A percentile compares a stretch with the other conserved stretches of the same genome.
Evolutionary conservation across 306 rosid species (phyloP).

Genomic region (Corylus heterophylla): DNA sequence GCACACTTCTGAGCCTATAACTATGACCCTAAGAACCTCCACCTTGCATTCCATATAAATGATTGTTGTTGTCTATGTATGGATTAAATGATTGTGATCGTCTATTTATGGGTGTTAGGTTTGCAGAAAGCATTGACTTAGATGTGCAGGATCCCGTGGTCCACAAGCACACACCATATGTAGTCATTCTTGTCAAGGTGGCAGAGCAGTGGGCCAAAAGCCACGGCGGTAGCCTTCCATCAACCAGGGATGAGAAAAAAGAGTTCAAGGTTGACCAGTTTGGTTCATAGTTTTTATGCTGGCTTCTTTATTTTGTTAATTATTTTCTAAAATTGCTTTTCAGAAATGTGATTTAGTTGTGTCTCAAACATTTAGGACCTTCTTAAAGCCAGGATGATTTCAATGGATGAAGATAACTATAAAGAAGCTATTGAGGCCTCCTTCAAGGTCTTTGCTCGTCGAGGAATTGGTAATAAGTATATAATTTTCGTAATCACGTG

Average conservation of each 20-base stretch:
- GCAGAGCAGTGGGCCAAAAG: conserved; percentile 86
- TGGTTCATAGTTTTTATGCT: conserved; percentile 31
- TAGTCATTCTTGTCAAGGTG: conserved; percentile 87
- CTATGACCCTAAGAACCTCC: conserved; percentile 16
- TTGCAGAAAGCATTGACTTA: conserved; percentile 75
- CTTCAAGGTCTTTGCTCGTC: conserved; percentile 86
- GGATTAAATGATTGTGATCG: conserved; percentile 26
- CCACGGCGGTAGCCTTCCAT: conserved; percentile 77
- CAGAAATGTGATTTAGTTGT: conserved; percentile 27
- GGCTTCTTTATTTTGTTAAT: conserved; percentile 2
- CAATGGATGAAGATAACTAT: conserved; percentile 89
- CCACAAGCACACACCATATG: conserved; percentile 88
- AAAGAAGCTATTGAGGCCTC: conserved; percentile 92
- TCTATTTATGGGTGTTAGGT: conserved; percentile 40
- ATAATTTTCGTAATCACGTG: neutral
- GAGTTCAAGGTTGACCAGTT: conserved; percentile 76
- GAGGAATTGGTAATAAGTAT: conserved; percentile 72
- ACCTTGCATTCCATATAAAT: conserved; percentile 20
- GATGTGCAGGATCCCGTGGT: conserved; percentile 72
- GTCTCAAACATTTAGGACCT: conserved; percentile 60
- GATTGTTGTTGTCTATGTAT: conserved; percentile 26
- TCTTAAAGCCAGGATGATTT: conserved; percentile 70
- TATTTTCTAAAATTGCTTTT: conserved; percentile 20
- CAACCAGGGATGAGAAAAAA: conserved; percentile 85
- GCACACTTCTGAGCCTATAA: conserved; percentile 8